Percentiles rank a stretch among this genome's conserved stretches.
Conservation (phyloP, 306 rosid species). For the Chamaecrista fasciculata region DNA sequence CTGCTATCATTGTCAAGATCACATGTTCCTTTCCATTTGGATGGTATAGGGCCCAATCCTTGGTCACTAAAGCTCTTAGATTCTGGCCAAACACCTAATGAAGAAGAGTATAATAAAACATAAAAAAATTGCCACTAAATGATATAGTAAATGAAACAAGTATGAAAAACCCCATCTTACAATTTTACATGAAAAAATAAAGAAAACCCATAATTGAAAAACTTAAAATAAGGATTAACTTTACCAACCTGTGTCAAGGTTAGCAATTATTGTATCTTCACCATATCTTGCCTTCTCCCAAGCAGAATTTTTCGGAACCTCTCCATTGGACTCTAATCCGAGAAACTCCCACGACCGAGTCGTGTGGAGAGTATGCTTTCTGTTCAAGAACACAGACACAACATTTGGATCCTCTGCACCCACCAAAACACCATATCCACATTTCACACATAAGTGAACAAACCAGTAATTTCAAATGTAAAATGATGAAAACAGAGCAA, state of each 20-base stretch:
- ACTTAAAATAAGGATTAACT: background rate
- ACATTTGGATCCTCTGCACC: constrained; percentile 40
- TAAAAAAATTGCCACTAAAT: background rate
- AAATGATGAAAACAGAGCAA: background rate
- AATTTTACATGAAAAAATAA: too few relatives aligned
- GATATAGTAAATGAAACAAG: background rate
- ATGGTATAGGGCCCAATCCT: background rate
- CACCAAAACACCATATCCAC: background rate
- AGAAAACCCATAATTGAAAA: background rate
- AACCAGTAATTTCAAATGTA: background rate
- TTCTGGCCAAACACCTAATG: constrained; percentile 12
- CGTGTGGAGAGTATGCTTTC: constrained; percentile 48
- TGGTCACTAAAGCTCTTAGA: background rate
- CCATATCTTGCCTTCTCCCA: constrained; percentile 38
- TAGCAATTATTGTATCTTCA: constrained; percentile 35
- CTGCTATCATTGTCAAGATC: background rate
- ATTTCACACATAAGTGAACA: background rate
- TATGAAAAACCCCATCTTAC: background rate
- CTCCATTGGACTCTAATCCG: constrained; percentile 36
- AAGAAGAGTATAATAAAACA: background rate
- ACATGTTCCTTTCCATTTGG: background rate
- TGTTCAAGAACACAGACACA: constrained; percentile 62
- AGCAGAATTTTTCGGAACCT: constrained; percentile 10
- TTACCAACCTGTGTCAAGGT: constrained; percentile 36
- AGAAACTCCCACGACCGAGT: constrained; percentile 81